Base-by-base conservation (phyloP, 1,139 yeast genomes). In the Spathaspora sp. region DNA sequence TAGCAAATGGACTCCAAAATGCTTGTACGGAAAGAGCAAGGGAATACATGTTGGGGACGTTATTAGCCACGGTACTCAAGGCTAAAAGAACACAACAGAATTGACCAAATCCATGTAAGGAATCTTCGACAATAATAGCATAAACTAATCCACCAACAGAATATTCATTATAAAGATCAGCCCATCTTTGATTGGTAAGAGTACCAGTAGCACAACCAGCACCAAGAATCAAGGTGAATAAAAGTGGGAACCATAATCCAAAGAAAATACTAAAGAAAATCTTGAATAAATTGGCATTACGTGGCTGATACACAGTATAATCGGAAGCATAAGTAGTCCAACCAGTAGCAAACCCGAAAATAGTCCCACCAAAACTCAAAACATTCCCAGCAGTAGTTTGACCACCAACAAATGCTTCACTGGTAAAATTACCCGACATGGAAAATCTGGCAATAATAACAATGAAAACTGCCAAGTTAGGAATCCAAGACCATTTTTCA, bases 261-360 rank as follows among this genome's bases (percentile, higher is more conserved):
- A 67, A 52, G 51, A 80, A 63, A 49, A 90, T 81, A 54, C 83
- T 75, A 46, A 78, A 64, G 71, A 89, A 89, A 49, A 89, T 76
- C 63, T 74, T 82, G 58, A 56, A 51, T 38, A 80, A 70, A 64
- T 78, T 79, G 51, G 84, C 81, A 60, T 81, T 74, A 60, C 80
- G 74, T 49, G 75, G 79, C 79, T 88, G 90, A 72, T 89, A 91
- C 44, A 86, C 91, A 46, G 96, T 89, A 69, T 90, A 91, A 70
- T 90, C 97, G 38, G 96, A 82, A 41, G 97, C 95, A 60, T 86
- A 89, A 20, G 97, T 86, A 48, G 95, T 82, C 97, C 97, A 90
- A 52, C 97, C 97, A 47, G 96, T 81, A 43, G 97, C 96, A 60
- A 86, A 91, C 53, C 97, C 97, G 59, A 79, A 91, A 53, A 88